phyloP scores from a whole-genome alignment of 176 grass and related monocot genomes.

The Microstegium vimineum region DNA sequence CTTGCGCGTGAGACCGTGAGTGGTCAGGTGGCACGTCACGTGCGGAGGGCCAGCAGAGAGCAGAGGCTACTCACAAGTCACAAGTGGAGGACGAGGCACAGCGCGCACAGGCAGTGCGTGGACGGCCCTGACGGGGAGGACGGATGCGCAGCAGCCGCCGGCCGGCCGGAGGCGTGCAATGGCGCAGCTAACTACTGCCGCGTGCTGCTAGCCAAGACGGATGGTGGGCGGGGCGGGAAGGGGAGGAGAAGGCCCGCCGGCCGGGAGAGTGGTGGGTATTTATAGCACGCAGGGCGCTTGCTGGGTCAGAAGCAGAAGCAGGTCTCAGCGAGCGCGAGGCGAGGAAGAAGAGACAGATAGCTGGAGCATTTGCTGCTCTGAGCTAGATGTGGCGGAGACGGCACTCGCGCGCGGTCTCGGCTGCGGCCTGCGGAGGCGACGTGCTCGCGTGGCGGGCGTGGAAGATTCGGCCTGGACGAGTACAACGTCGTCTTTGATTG shows the following conservation, averaged over 20 bases:
- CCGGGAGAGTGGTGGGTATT: background rate
- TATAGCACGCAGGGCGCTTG: background rate
- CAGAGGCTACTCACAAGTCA: background rate
- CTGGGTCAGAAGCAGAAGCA: background rate
- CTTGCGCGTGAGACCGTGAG: background rate
- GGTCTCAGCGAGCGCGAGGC: background rate
- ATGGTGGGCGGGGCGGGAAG: background rate
- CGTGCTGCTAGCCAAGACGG: background rate
- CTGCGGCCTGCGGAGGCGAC: background rate
- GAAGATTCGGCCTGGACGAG: background rate
- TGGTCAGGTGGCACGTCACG: background rate
- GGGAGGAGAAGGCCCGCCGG: background rate
- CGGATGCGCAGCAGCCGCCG: background rate
- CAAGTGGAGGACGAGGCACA: background rate
- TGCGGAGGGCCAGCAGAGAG: background rate
- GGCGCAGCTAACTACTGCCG: background rate
- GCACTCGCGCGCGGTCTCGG: background rate
- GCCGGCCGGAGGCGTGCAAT: background rate
- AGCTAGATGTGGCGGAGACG: constrained; percentile 24
- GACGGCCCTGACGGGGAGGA: no score
- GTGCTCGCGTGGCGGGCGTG: constrained; percentile 25
- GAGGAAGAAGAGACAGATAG: background rate
- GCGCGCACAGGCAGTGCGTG: background rate
- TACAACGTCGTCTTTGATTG: no score
- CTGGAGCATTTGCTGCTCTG: background rate